phyloP scores from a whole-genome alignment of 805 yeast species.

The Candida insectorum region DNA sequence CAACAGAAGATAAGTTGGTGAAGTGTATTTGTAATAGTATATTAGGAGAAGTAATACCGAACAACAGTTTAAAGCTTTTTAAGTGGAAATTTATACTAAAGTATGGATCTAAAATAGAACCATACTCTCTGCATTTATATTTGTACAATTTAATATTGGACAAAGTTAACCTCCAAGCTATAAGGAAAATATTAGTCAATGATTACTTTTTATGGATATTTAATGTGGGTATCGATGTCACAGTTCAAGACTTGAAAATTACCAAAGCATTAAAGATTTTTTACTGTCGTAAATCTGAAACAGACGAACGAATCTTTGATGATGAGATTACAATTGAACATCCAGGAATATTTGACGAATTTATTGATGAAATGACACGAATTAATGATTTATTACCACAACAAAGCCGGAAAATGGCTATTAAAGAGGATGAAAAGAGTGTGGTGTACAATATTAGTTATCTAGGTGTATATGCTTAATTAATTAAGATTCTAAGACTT shows the following conservation, averaged over 20 bases:
- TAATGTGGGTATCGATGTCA: conserved; percentile 30
- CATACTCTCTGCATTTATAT: conserved; percentile 32
- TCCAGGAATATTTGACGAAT: conserved; percentile 12
- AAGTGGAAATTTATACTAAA: conserved; percentile 55
- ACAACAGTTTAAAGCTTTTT: conserved; percentile 26
- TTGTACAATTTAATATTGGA: conserved; percentile 39
- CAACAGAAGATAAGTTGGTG: conserved; percentile 9
- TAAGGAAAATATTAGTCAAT: conserved; percentile 25
- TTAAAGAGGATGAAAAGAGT: conserved; percentile 13
- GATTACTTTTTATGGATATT: conserved; percentile 32
- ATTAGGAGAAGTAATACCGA: conserved; percentile 38
- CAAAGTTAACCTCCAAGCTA: conserved; percentile 37
- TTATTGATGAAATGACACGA: conserved; percentile 13
- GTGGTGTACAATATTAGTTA: conserved; percentile 21
- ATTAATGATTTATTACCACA: conserved; percentile 19
- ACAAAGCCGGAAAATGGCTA: conserved; percentile 9
- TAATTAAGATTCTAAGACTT: conserved; percentile 3
- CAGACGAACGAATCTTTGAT: conserved; percentile 16
- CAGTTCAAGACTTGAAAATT: conserved; percentile 14
- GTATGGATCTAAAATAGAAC: conserved; percentile 16
- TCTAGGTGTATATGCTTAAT: conserved; percentile 12
- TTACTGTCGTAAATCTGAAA: conserved; percentile 14
- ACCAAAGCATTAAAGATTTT: conserved; percentile 27
- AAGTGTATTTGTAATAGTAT: conserved; percentile 37
- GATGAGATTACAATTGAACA: conserved; percentile 13